Conservation (phyloP, 345 rosid species). For the Populus davidiana region DNA sequence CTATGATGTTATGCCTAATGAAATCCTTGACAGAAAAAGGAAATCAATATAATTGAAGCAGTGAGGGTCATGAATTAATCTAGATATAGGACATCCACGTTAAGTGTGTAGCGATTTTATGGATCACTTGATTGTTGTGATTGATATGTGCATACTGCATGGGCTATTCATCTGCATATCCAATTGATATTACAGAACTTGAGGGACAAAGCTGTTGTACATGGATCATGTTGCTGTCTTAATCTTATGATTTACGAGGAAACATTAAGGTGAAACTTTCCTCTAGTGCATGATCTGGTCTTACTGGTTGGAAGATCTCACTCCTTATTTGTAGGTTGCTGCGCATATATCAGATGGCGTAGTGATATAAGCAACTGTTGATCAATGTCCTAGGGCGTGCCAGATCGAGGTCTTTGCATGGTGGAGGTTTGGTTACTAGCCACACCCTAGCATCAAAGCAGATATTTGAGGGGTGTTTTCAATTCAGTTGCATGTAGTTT, state of each 20-base stretch:
- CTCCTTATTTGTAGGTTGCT: not conserved
- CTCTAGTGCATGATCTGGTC: not conserved
- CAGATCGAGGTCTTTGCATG: not conserved
- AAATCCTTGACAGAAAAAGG: no score
- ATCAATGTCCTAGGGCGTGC: not conserved
- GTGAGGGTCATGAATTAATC: no score
- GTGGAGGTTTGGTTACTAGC: not conserved
- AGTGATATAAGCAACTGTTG: not conserved
- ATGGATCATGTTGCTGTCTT: not conserved
- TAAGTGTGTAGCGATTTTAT: no score
- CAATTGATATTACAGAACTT: not conserved
- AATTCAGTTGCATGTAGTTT: not conserved
- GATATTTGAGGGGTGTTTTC: not conserved
- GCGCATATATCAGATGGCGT: not conserved
- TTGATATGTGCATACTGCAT: not conserved
- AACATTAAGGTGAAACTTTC: not conserved
- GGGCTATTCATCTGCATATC: not conserved
- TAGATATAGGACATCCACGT: no score
- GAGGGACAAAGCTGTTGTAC: not conserved
- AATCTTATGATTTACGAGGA: not conserved
- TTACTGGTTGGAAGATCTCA: not conserved
- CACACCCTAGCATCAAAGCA: not conserved
- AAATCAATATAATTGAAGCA: no score
- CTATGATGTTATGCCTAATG: no score
- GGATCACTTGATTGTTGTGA: not conserved